Percentiles rank a stretch among this genome's conserved stretches.
Conservation (phyloP, 202 grass and related monocot genomes). For the Carex arenaria region DNA sequence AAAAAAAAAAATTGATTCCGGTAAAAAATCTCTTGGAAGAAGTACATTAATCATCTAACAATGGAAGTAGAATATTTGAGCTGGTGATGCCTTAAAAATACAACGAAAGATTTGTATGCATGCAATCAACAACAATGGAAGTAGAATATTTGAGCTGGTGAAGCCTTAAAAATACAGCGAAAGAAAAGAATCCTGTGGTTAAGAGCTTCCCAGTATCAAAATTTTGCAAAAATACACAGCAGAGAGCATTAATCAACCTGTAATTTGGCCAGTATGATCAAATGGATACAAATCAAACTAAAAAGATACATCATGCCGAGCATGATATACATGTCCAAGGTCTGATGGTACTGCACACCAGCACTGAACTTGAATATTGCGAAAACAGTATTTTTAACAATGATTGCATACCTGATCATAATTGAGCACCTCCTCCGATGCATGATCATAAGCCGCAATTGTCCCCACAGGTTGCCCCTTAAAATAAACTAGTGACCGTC, state of each 20-base stretch:
- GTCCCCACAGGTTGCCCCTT: slow-evolving; percentile 79
- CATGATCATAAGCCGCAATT: slow-evolving; percentile 81
- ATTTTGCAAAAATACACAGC: neutral
- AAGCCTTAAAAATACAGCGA: neutral
- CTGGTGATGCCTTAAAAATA: neutral
- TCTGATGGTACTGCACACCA: neutral
- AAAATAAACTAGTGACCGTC: slow-evolving; percentile 63
- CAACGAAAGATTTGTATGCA: neutral
- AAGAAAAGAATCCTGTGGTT: neutral
- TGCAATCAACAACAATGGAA: neutral
- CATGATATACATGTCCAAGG: neutral
- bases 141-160: neutral
- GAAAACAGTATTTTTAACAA: neutral
- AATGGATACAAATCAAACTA: neutral
- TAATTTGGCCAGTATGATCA: neutral
- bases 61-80: neutral
- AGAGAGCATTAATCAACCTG: neutral
- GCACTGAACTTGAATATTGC: slow-evolving; percentile 10
- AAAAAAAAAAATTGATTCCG: neutral
- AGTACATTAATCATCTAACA: neutral
- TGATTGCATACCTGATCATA: slow-evolving; percentile 73
- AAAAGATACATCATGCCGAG: slow-evolving; percentile 15
- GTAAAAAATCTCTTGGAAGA: neutral
- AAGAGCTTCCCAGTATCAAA: neutral
- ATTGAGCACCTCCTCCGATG: slow-evolving; percentile 76